Conservation (phyloP, 2,329 filamentous ascomycete genomes). For the Diaporthe batatas region DNA sequence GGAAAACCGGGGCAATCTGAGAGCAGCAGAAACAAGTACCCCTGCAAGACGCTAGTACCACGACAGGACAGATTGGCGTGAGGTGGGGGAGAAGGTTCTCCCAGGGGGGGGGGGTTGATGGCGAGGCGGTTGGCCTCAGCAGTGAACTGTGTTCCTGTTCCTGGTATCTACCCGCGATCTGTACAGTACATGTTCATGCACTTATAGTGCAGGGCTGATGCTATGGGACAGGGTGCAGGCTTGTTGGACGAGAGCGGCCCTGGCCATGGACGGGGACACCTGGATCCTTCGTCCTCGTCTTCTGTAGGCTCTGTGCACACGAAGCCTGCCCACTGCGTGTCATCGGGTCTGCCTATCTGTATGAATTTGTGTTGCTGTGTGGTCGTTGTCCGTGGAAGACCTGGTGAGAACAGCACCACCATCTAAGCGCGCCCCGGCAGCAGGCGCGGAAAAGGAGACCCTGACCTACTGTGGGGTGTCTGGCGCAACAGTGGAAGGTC, state of each 20-base stretch:
- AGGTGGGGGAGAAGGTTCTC: slow-evolving; percentile 33
- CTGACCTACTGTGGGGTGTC: slow-evolving; percentile 20
- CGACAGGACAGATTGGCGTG: slow-evolving; percentile 43
- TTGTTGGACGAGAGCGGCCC: slow-evolving; percentile 15
- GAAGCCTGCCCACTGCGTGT: background rate
- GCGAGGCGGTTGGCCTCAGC: slow-evolving; percentile 14
- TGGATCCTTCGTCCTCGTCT: slow-evolving; percentile 3
- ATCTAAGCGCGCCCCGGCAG: slow-evolving; percentile 1
- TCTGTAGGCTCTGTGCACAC: background rate
- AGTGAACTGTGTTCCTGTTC: slow-evolving; percentile 21
- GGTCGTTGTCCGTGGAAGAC: slow-evolving; percentile 4
- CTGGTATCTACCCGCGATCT: slow-evolving; percentile 17
- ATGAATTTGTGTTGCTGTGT: background rate
- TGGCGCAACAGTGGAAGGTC: slow-evolving; percentile 14
- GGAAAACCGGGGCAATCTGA: slow-evolving; percentile 42
- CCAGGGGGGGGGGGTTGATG: background rate
- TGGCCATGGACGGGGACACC: background rate
- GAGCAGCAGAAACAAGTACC: slow-evolving; percentile 40
- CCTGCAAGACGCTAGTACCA: slow-evolving; percentile 40
- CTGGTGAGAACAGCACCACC: background rate
- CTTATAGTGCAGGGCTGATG: slow-evolving; percentile 29
- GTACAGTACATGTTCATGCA: slow-evolving; percentile 30
- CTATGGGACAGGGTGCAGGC: slow-evolving; percentile 3
- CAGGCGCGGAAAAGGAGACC: slow-evolving; percentile 33
- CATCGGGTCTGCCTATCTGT: background rate